A percentile compares a stretch with the other conserved stretches of the same genome.
Conservation (phyloP, 2,329 filamentous ascomycete genomes). For the Exophiala phaeomuriformis region DNA sequence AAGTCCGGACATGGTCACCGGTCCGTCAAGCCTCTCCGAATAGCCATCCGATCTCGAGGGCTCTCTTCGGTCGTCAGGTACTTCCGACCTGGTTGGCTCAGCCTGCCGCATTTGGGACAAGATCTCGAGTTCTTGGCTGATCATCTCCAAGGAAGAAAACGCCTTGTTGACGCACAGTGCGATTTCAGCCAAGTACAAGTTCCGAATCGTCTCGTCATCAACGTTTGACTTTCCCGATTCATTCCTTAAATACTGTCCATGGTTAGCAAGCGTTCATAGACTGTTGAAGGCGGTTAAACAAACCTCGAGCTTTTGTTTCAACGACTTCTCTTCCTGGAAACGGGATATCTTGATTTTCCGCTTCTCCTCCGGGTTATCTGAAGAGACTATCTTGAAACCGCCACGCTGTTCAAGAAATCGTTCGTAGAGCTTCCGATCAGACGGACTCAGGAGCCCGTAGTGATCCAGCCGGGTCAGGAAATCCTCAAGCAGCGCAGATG, state of each 20-base stretch:
- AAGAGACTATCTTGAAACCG: constrained; percentile 65
- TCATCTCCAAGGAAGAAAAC: constrained; percentile 78
- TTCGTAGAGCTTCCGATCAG: constrained; percentile 63
- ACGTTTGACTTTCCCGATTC: constrained; percentile 20
- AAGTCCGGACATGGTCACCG: constrained; percentile 46
- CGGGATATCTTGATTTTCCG: constrained; percentile 79
- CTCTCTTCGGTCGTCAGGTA: constrained; percentile 31
- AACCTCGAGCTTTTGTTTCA: constrained; percentile 75
- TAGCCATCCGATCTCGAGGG: constrained; percentile 40
- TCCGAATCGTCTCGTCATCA: constrained; percentile 77
- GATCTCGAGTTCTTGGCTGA: constrained; percentile 78
- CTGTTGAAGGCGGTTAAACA: constrained; percentile 26
- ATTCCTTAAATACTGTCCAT: constrained; percentile 14
- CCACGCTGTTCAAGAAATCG: constrained; percentile 64
- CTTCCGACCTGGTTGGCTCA: constrained; percentile 35
- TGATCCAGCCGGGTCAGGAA: constrained; percentile 71
- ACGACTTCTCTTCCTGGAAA: constrained; percentile 75
- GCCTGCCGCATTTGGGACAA: constrained; percentile 63
- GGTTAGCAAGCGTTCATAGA: constrained; percentile 4
- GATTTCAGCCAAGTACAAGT: constrained; percentile 69
- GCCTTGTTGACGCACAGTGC: constrained; percentile 67
- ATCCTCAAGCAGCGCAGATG: constrained; percentile 65
- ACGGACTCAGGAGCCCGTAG: constrained; percentile 62
- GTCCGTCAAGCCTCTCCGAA: constrained; percentile 66
- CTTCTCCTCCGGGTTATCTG: constrained; percentile 58